Evolutionary conservation across 192 early-diverging fungal genomes (phyloP).

Genomic region (Rhizoclosmatium sp.): DNA sequence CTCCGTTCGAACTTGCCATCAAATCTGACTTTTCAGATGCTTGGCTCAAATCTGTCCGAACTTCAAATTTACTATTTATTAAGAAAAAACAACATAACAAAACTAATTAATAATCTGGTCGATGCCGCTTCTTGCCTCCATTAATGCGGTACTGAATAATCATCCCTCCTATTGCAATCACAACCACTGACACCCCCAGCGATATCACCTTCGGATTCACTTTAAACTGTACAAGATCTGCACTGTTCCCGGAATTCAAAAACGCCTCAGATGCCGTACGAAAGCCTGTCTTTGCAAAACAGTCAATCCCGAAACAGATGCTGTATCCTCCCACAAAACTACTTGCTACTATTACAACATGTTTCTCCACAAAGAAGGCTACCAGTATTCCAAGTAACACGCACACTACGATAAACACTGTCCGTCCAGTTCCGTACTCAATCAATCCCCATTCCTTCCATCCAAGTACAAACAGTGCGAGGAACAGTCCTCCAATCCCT

Average conservation of each 20-base stretch:
- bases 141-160: constrained; percentile 67
- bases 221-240: background rate
- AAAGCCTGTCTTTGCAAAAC: constrained; percentile 79
- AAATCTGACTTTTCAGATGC: no score
- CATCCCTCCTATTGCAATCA: constrained; percentile 56
- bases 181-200: constrained; percentile 6
- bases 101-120: background rate
- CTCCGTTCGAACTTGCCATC: no score
- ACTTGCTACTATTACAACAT: constrained; percentile 71
- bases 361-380: constrained; percentile 68
- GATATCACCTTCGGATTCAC: constrained; percentile 14
- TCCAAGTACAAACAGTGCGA: constrained; percentile 32
- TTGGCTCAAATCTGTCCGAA: no score
- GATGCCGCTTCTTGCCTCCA: constrained; percentile 5
- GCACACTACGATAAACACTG: constrained; percentile 69
- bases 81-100: no score
- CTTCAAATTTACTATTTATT: no score
- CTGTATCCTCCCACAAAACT: constrained; percentile 78
- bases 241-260: constrained; percentile 18
- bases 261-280: constrained; percentile 54
- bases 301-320: constrained; percentile 81
- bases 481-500: constrained; percentile 34
- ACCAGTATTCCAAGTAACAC: constrained; percentile 65
- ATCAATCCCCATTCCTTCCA: constrained; percentile 12
- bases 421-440: constrained; percentile 9